A percentile compares a stretch with the other conserved stretches of the same genome.
These are phyloP conservation scores for Acacia crassicarpa DNA, from an alignment of 306 rosid genomes.

Conservation along the genomic window DNA sequence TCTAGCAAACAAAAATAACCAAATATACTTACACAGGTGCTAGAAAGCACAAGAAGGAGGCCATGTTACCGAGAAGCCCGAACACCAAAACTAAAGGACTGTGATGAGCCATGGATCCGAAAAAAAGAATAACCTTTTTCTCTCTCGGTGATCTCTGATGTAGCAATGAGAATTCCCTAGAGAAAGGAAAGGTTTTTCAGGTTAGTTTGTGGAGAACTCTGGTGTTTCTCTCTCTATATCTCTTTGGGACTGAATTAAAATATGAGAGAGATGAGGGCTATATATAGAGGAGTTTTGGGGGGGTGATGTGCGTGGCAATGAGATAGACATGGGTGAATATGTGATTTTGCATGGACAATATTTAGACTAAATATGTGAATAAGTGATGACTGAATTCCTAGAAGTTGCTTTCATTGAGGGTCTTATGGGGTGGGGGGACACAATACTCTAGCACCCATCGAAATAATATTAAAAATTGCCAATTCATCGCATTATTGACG, in stretches of 20 bases:
- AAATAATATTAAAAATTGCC: slow-evolving; percentile 22
- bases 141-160: neutral
- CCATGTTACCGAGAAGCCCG: slow-evolving; percentile 82
- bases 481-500: slow-evolving; percentile 29
- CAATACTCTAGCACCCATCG: slow-evolving; percentile 27
- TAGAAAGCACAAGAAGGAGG: slow-evolving; percentile 76
- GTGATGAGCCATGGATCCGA: slow-evolving; percentile 41
- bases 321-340: neutral
- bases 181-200: slow-evolving; percentile 25
- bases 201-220: neutral
- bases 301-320: slow-evolving; percentile 33
- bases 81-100: slow-evolving; percentile 46
- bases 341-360: slow-evolving; percentile 37
- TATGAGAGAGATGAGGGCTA: slow-evolving; percentile 27
- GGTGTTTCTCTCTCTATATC: neutral
- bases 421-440: slow-evolving; percentile 16
- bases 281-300: slow-evolving; percentile 35
- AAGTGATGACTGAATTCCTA: slow-evolving; percentile 30
- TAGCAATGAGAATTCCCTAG: neutral
- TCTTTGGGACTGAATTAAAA: neutral
- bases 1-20: neutral
- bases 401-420: neutral
- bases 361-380: slow-evolving; percentile 11
- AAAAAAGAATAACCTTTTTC: neutral
- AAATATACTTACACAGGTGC: slow-evolving; percentile 81